A percentile compares a stretch with the other conserved stretches of the same genome.
Evolutionary conservation across 2,329 filamentous ascomycete species (phyloP).

Genomic region (Cephalotrichum gorgonifer): DNA sequence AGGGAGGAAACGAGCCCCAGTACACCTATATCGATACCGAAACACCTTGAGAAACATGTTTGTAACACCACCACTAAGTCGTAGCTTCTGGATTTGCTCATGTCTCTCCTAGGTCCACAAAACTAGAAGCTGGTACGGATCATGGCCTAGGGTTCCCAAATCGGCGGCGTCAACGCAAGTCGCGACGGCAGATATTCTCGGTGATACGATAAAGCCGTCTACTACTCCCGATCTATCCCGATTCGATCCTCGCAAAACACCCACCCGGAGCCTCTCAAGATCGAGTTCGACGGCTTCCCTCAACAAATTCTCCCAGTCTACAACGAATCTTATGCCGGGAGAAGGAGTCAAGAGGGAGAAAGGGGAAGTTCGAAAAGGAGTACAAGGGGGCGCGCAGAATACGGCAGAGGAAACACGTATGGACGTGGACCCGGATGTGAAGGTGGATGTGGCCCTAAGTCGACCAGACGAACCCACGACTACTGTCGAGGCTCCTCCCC

Average conservation of each 20-base stretch:
- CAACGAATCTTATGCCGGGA: background rate
- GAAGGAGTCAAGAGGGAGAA: background rate
- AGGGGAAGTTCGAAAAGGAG: background rate
- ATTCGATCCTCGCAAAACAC: conserved; percentile 32
- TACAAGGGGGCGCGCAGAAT: background rate
- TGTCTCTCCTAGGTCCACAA: conserved; percentile 32
- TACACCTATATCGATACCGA: background rate
- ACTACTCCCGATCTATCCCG: conserved; percentile 37
- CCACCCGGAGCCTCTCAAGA: background rate
- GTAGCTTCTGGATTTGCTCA: background rate
- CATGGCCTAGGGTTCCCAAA: conserved; percentile 47
- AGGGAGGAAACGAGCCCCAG: background rate
- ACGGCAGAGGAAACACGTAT: background rate
- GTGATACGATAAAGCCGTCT: conserved; percentile 39
- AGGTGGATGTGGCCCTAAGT: background rate
- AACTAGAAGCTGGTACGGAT: conserved; percentile 51
- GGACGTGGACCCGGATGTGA: too few species aligned
- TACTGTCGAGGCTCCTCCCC: background rate
- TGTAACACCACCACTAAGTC: background rate
- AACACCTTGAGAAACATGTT: conserved; percentile 1
- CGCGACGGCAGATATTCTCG: conserved; percentile 50
- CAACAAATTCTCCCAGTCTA: conserved; percentile 9
- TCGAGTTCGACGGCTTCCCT: conserved; percentile 16
- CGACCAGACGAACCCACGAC: background rate
- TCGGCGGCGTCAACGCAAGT: conserved; percentile 49